Evolutionary conservation across 1,284 basidiomycete genomes (phyloP), one percentile per base, ranked within the genome.

Genomic region (Cutaneotrichosporon spelunceum): DNA sequence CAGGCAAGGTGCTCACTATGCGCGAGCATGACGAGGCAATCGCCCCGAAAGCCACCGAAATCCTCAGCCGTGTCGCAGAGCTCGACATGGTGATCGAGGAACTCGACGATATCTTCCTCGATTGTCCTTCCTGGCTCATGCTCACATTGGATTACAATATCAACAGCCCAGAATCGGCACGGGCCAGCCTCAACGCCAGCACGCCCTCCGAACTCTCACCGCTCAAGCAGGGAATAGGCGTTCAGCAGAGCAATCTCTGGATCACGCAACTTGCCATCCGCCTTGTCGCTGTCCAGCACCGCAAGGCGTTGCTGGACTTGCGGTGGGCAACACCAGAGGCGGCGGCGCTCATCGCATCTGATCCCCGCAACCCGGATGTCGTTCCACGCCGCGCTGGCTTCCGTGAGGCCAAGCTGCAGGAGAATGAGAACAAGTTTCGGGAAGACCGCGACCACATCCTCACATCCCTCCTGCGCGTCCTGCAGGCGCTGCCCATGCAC

Each of bases 81-180:
- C 27, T 56, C n/a, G 54, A 56, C 54, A 42, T 45, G 42, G 45
- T 56, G 19, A 56, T 56, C 39, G 54, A 45, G 29, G 54, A 56
- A 42, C 54, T 56, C 26, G 54, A 56, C n/a, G 54, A 45, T n/a
- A 10, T 56, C 26, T 30, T 56, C 9, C 27, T 29, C 19, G 54
- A 56, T 42, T 33, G 27, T 21, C 54, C 54, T 2, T 5, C 42
- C 2, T 56, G 44, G 27, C 42, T 56, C 23, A 27, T 27, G 19
- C 27, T 56, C 26, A 45, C 21, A n/a, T n/a, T 47, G 13, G 54
- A 56, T n/a, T 1, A 19, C 19, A n/a, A 45, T 1, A 45, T 56
- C 16, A n/a, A n/a, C 16, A 26, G 23, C 26, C 48, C 48, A 2
- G 26, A 27, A 13, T n/a, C 16, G 26, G 4, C 48, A 1, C 26